phyloP scores from a whole-genome alignment of 345 rosid genomes.

The Acer saccharum region DNA sequence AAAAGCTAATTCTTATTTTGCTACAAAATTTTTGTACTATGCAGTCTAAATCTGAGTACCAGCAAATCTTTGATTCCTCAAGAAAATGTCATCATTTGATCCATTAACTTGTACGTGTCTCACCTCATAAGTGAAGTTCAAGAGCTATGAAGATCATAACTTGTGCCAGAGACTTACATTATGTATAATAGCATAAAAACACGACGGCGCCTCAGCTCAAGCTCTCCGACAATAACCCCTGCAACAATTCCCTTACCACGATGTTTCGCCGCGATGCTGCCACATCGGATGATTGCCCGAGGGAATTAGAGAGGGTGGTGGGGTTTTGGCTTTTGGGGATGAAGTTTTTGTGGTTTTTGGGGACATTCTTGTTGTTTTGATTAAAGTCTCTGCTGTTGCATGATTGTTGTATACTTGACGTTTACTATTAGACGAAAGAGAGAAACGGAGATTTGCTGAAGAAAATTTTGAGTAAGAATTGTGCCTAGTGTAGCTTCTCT shows the following conservation, averaged over 20 bases:
- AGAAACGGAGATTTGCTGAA: neutral
- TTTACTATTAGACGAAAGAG: neutral
- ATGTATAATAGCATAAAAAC: constrained; percentile 85
- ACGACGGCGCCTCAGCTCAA: constrained; percentile 76
- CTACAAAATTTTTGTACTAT: neutral
- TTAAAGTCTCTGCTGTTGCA: constrained; percentile 36
- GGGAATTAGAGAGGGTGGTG: constrained; percentile 59
- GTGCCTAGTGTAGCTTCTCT: too few species aligned
- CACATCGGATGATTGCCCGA: constrained; percentile 52
- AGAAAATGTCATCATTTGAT: neutral
- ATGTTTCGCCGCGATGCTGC: constrained; percentile 29
- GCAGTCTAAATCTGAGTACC: neutral
- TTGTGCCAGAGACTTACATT: constrained; percentile 54
- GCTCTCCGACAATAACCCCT: constrained; percentile 84
- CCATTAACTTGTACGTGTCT: neutral
- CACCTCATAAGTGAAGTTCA: neutral
- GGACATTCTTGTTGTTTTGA: constrained; percentile 25
- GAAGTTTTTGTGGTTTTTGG: constrained; percentile 48
- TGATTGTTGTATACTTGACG: neutral
- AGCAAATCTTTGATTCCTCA: neutral
- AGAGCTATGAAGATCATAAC: constrained; percentile 13
- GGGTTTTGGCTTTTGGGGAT: constrained; percentile 49
- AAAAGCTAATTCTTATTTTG: neutral
- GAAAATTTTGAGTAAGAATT: neutral
- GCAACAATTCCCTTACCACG: constrained; percentile 74